A percentile compares a stretch with the other conserved stretches of the same genome.
These are phyloP conservation scores for Dioszegia aurantiaca DNA, from an alignment of 768 basidiomycete species.

Conservation along the genomic window DNA sequence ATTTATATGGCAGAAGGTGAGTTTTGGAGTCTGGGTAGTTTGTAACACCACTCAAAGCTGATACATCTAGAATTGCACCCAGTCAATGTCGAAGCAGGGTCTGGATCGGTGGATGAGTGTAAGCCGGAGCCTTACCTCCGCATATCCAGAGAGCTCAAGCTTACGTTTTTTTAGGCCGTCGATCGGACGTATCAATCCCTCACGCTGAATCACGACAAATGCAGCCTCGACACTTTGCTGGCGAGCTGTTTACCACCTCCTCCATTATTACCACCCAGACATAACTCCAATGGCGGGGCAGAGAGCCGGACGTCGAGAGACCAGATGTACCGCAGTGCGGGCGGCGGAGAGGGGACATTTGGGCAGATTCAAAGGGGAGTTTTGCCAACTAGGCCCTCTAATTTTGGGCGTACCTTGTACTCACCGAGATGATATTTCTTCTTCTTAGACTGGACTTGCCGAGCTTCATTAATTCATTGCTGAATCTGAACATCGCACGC, in stretches of 20 bases:
- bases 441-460: no score
- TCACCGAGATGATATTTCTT: no score
- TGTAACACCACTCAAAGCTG: neutral
- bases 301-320: neutral
- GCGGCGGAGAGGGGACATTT: neutral
- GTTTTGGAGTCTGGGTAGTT: neutral
- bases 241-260: slow-evolving; percentile 4
- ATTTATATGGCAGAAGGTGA: slow-evolving; percentile 50
- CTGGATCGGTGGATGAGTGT: slow-evolving; percentile 15
- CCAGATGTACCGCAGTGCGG: neutral
- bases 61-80: slow-evolving; percentile 18
- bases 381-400: neutral
- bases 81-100: slow-evolving; percentile 12
- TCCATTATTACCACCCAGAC: neutral
- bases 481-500: no score
- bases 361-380: neutral
- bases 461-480: no score
- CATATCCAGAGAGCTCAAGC: neutral
- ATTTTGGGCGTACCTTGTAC: neutral
- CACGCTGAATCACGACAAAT: neutral
- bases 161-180: slow-evolving; percentile 3
- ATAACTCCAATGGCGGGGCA: neutral
- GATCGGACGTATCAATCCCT: slow-evolving; percentile 1
- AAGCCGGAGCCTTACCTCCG: neutral
- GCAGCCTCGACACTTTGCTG: slow-evolving; percentile 2